Percentiles rank a stretch among this genome's conserved stretches.
Evolutionary conservation across 768 basidiomycete species (phyloP).

Genomic region (Hemileccinum impolitum): DNA sequence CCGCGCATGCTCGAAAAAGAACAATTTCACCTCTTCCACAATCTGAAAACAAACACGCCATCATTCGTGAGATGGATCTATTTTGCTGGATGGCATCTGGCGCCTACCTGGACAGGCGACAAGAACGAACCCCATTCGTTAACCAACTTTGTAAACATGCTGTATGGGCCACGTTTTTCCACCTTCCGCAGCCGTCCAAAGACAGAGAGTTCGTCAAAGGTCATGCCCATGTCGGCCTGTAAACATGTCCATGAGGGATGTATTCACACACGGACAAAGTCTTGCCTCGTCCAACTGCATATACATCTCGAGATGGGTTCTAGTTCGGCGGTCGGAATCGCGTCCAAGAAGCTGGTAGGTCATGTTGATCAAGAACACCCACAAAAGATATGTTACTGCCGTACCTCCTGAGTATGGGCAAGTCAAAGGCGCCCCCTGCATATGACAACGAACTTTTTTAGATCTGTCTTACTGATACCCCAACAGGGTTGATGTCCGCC

Average conservation of each 20-base stretch:
- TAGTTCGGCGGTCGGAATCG: slow-evolving; percentile 92
- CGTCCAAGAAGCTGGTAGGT: slow-evolving; percentile 73
- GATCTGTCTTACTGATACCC: slow-evolving; percentile 97
- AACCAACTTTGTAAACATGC: slow-evolving; percentile 93
- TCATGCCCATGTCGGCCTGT: slow-evolving; percentile 99
- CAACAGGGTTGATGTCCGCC: slow-evolving; percentile 99
- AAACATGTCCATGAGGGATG: slow-evolving; percentile 1
- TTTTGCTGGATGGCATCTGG: neutral
- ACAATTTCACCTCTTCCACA: slow-evolving; percentile 94
- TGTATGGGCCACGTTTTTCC: slow-evolving; percentile 97
- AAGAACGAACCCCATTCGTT: slow-evolving; percentile 89
- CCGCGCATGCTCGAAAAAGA: slow-evolving; percentile 95
- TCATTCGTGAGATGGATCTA: no score
- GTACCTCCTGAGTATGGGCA: slow-evolving; percentile 80
- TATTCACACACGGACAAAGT: neutral
- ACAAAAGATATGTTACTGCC: slow-evolving; percentile 7
- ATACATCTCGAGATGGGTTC: slow-evolving; percentile 92
- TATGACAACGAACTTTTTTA: slow-evolving; percentile 94
- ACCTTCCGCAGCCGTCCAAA: slow-evolving; percentile 93
- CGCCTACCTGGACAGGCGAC: slow-evolving; percentile 75
- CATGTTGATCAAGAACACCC: neutral
- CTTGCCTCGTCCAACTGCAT: slow-evolving; percentile 92
- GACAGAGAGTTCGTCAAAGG: slow-evolving; percentile 92
- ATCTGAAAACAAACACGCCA: slow-evolving; percentile 42
- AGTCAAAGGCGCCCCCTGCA: slow-evolving; percentile 70